A percentile compares a stretch with the other conserved stretches of the same genome.
These are phyloP conservation scores for Thymus quinquecostatus DNA, from an alignment of 257 asterid species.

Conservation along the genomic window DNA sequence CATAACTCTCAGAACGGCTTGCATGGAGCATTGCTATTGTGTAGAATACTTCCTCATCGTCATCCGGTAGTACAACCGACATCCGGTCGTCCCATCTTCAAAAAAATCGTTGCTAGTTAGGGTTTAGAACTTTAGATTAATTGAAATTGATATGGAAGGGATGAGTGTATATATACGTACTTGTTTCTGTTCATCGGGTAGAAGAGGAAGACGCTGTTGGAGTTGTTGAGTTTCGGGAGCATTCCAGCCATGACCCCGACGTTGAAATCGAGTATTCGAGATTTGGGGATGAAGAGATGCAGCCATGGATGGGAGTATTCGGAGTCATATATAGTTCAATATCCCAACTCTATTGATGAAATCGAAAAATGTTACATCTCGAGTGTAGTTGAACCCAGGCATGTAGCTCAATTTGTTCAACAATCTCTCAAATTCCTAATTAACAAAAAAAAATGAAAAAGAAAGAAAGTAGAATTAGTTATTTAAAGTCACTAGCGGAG, in stretches of 20 bases:
- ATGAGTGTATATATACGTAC: slow-evolving; percentile 26
- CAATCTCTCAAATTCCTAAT: too few species aligned
- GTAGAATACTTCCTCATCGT: slow-evolving; percentile 52
- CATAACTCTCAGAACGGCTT: slow-evolving; percentile 5
- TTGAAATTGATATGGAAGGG: too few species aligned
- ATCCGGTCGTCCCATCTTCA: slow-evolving; percentile 45
- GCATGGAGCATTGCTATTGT: slow-evolving; percentile 36
- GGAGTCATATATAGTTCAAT: not conserved
- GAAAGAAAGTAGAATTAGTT: too few species aligned
- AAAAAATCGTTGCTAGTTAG: too few species aligned
- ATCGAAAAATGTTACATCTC: too few species aligned
- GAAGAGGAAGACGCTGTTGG: slow-evolving; percentile 54
- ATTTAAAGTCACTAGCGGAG: too few species aligned
- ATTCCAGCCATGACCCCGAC: slow-evolving; percentile 57
- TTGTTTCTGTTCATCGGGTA: slow-evolving; percentile 58
- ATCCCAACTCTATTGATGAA: too few species aligned
- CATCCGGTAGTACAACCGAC: slow-evolving; percentile 47
- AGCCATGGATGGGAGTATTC: slow-evolving; percentile 83
- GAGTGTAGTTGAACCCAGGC: too few species aligned
- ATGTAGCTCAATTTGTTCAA: too few species aligned
- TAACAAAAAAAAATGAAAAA: too few species aligned
- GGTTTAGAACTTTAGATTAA: too few species aligned
- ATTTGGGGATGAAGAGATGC: slow-evolving; percentile 72
- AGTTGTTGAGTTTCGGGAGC: slow-evolving; percentile 47
- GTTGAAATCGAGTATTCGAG: slow-evolving; percentile 58